A percentile compares a stretch with the other conserved stretches of the same genome.
These are phyloP conservation scores for rapeseed (Brassica napus) DNA, from an alignment of 345 rosid genomes.

Conservation along the genomic window Da-Ae NC_063436.1:27046501-27047000, in stretches of 20 bases:
- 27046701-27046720: neutral
- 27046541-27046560: too few relatives aligned
- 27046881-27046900: neutral
- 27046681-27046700: neutral
- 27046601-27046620: too few relatives aligned
- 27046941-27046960: neutral
- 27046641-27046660: neutral
- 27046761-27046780: neutral
- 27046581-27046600: too few relatives aligned
- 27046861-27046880: too few relatives aligned
- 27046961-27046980: neutral
- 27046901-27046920: neutral
- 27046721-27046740: neutral
- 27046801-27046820: neutral
- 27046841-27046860: too few relatives aligned
- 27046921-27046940: neutral
- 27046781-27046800: neutral
- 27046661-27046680: neutral
- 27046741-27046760: neutral
- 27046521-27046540: too few relatives aligned
- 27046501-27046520: too few relatives aligned
- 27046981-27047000: neutral
- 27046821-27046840: neutral
- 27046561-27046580: neutral
- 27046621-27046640: too few relatives aligned